Percentiles rank a stretch among this genome's conserved stretches.
Conservation (phyloP, 257 asterid species). For the Handroanthus guayacan region DNA sequence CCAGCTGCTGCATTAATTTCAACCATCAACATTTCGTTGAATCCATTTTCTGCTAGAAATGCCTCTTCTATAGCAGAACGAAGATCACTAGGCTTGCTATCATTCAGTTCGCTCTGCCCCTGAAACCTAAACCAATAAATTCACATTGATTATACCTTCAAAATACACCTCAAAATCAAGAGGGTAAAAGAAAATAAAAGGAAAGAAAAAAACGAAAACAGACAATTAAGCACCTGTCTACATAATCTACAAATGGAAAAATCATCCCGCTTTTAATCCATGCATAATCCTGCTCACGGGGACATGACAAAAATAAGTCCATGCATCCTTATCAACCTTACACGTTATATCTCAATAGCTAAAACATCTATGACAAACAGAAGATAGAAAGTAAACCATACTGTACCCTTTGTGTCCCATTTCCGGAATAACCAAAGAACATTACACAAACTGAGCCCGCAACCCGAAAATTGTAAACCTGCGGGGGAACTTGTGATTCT, state of each 20-base stretch:
- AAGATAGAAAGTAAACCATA: conserved; percentile 5
- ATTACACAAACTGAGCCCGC: conserved; percentile 81
- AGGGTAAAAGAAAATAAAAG: neutral
- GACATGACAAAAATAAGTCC: conserved; percentile 39
- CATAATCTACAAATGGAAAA: conserved; percentile 87
- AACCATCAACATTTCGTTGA: conserved; percentile 89
- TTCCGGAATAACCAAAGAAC: conserved; percentile 98
- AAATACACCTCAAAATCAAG: conserved; percentile 29
- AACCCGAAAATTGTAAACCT: conserved; percentile 74
- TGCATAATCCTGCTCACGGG: conserved; percentile 86
- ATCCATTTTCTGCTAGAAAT: conserved; percentile 86
- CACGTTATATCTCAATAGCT: conserved; percentile 27
- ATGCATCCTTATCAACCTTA: conserved; percentile 13
- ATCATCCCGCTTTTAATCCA: conserved; percentile 91
- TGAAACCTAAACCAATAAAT: conserved; percentile 75
- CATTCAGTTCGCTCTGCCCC: conserved; percentile 88
- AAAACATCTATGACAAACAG: conserved; percentile 30
- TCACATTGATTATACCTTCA: conserved; percentile 38
- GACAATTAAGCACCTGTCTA: conserved; percentile 73
- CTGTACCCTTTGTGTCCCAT: conserved; percentile 96
- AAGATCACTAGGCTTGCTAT: conserved; percentile 76
- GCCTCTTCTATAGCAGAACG: conserved; percentile 98
- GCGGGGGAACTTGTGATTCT: conserved; percentile 79
- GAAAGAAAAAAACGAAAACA: neutral
- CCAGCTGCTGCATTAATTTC: conserved; percentile 96